Evolutionary conservation across 192 early-diverging fungal species (phyloP).

Genomic region (Umbelopsis sp.): DNA sequence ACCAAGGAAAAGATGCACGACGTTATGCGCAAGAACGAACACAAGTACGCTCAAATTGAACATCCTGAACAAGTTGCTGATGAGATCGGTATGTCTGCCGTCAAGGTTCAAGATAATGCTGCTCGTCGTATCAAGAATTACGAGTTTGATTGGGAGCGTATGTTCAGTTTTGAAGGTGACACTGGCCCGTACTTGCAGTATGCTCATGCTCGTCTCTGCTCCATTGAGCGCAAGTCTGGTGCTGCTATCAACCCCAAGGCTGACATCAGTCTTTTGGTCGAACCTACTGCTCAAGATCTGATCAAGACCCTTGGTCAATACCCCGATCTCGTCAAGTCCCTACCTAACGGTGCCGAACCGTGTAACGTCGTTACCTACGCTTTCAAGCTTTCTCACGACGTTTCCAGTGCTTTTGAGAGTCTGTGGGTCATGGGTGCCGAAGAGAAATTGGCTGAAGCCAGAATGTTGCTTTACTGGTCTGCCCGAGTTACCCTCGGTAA

Average conservation of each 20-base stretch:
- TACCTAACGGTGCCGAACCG: conserved; percentile 74
- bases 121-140: conserved; percentile 95
- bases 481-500: conserved; percentile 87
- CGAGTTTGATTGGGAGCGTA: conserved; percentile 87
- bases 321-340: conserved; percentile 81
- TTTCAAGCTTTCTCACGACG: conserved; percentile 78
- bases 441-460: conserved; percentile 78
- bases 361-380: conserved; percentile 84
- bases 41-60: conserved; percentile 82
- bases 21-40: conserved; percentile 88
- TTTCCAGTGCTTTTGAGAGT: conserved; percentile 77
- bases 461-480: conserved; percentile 84
- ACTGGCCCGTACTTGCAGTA: conserved; percentile 99
- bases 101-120: conserved; percentile 90
- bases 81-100: conserved; percentile 89
- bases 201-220: conserved; percentile 96
- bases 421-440: conserved; percentile 78
- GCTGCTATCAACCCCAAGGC: conserved; percentile 63
- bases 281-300: conserved; percentile 70
- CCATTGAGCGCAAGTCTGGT: conserved; percentile 84
- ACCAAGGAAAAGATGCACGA: conserved; percentile 88
- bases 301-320: conserved; percentile 79
- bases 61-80: conserved; percentile 84
- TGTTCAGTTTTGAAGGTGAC: conserved; percentile 96
- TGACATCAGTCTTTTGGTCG: conserved; percentile 71